phyloP scores from a whole-genome alignment of 352 stramenopile species.

The Phytophthora brassicae region DNA sequence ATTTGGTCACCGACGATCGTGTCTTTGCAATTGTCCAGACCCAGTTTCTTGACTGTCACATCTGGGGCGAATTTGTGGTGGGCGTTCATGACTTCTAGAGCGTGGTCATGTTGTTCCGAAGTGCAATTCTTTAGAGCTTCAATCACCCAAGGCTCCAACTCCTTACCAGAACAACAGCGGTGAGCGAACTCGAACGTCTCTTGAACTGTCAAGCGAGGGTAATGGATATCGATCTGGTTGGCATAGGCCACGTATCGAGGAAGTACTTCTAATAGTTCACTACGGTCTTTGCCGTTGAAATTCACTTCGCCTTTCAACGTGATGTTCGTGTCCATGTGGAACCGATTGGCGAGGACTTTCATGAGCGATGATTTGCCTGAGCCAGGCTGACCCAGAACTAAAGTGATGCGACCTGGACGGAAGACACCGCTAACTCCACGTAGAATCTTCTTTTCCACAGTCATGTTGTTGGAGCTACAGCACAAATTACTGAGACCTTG shows the following conservation, averaged over 20 bases:
- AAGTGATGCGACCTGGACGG: constrained; percentile 46
- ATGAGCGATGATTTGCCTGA: constrained; percentile 33
- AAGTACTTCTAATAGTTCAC: constrained; percentile 30
- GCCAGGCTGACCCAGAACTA: constrained; percentile 44
- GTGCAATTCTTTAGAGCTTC: constrained; percentile 17
- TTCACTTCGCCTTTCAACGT: constrained; percentile 41
- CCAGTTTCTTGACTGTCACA: constrained; percentile 51
- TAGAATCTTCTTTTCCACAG: constrained; percentile 55
- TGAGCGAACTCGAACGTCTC: constrained; percentile 64
- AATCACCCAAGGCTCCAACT: constrained; percentile 26
- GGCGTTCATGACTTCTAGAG: constrained; percentile 35
- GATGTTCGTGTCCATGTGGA: constrained; percentile 51
- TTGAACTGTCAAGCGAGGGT: constrained; percentile 45
- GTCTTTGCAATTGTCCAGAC: constrained; percentile 53
- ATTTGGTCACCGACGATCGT: constrained; percentile 61
- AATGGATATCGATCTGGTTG: constrained; percentile 50
- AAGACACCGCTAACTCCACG: constrained; percentile 47
- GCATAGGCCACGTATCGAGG: constrained; percentile 53
- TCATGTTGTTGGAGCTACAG: constrained; percentile 19
- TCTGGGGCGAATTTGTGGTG: constrained; percentile 35
- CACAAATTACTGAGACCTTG: constrained; percentile 23
- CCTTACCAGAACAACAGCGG: constrained; percentile 35
- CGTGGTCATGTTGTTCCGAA: constrained; percentile 40
- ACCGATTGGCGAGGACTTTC: constrained; percentile 56
- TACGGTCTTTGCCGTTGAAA: constrained; percentile 47